Conservation (phyloP, 169 alveolate species). For the Plasmodium gaboni region DNA sequence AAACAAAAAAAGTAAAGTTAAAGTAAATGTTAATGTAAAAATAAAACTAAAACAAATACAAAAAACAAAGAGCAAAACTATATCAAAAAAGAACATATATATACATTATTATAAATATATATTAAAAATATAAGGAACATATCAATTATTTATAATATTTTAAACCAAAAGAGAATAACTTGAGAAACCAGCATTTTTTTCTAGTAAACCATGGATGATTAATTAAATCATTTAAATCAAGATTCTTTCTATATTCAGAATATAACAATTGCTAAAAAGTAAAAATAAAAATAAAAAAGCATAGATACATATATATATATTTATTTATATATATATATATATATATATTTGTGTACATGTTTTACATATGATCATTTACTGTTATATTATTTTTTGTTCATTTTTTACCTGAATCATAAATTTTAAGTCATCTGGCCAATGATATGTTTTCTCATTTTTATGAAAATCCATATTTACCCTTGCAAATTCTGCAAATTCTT, state of each 20-base stretch:
- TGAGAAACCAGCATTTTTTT: no score
- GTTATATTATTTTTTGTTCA: not conserved
- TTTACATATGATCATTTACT: not conserved
- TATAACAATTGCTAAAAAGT: conserved; percentile 32
- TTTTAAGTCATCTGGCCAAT: conserved; percentile 54
- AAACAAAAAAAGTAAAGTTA: no score
- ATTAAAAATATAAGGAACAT: no score
- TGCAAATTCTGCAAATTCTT: conserved; percentile 55
- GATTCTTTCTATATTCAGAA: conserved; percentile 23
- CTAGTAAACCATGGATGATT: conserved; percentile 42
- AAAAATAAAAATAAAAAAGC: not conserved
- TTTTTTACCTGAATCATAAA: conserved; percentile 30
- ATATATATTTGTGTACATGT: no score
- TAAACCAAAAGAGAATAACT: no score
- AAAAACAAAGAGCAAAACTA: no score
- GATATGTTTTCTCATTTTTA: conserved; percentile 33
- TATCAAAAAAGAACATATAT: no score
- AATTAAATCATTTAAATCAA: conserved; percentile 35
- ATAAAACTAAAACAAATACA: no score
- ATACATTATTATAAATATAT: no score
- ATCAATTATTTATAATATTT: no score
- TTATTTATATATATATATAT: not conserved
- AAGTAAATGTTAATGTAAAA: no score
- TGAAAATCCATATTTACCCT: conserved; percentile 43
- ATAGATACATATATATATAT: not conserved